A percentile compares a stretch with the other conserved stretches of the same genome.
phyloP scores from a whole-genome alignment of 2,329 filamentous ascomycete genomes.

The Leptodontidium sp. region DNA sequence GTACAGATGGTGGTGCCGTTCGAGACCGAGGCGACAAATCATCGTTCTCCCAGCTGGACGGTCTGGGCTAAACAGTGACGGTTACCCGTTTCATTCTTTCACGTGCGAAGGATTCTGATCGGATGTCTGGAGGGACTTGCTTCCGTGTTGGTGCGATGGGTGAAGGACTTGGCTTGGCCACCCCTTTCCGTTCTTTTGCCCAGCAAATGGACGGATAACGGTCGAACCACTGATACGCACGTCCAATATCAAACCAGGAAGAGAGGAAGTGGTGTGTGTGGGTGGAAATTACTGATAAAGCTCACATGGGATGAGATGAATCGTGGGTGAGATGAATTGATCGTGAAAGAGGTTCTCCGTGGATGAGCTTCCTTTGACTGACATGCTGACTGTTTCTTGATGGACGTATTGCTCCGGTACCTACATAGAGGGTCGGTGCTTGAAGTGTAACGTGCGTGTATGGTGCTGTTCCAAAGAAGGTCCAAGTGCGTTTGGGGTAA shows the following conservation, averaged over 20 bases:
- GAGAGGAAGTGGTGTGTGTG: too few relatives aligned
- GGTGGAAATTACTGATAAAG: background rate
- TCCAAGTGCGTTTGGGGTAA: too few relatives aligned
- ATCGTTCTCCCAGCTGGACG: background rate
- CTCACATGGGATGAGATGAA: background rate
- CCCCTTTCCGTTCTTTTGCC: background rate
- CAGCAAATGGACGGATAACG: background rate
- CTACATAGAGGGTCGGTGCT: too few relatives aligned
- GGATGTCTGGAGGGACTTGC: background rate
- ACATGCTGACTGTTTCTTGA: too few relatives aligned
- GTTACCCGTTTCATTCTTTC: background rate
- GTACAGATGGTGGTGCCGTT: too few relatives aligned
- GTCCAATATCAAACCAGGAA: background rate
- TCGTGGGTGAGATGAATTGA: too few relatives aligned
- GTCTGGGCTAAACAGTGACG: background rate
- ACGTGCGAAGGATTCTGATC: background rate
- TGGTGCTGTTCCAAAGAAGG: too few relatives aligned
- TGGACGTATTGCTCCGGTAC: too few relatives aligned
- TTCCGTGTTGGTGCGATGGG: too few relatives aligned
- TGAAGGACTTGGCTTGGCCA: background rate
- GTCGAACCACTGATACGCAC: background rate
- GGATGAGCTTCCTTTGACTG: too few relatives aligned
- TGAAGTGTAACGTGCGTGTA: too few relatives aligned
- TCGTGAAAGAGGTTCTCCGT: too few relatives aligned
- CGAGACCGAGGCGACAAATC: slow-evolving; percentile 1